Percentiles rank a stretch among this genome's conserved stretches.
Evolutionary conservation across 176 grass and related monocot species (phyloP).

Genomic region (Rhynchospora tenuis): DNA sequence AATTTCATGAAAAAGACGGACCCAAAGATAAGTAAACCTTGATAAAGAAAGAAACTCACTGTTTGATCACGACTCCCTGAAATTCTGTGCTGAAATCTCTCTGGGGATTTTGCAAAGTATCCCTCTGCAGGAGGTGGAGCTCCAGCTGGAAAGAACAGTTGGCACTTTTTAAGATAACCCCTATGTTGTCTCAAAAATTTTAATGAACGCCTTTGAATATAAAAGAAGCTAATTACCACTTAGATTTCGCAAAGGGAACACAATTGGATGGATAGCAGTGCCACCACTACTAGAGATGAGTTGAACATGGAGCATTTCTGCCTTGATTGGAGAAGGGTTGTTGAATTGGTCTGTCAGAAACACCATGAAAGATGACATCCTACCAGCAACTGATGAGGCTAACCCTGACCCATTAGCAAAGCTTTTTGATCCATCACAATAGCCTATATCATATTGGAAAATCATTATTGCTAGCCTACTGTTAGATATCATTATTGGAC

Average conservation of each 20-base stretch:
- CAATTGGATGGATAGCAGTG: constrained; percentile 12
- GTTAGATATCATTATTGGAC: too few species aligned
- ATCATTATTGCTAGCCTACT: background rate
- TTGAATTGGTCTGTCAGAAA: constrained; percentile 42
- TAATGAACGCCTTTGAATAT: background rate
- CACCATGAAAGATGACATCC: constrained; percentile 40
- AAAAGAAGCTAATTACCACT: constrained; percentile 33
- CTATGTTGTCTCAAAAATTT: background rate
- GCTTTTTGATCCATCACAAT: constrained; percentile 49
- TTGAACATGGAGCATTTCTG: constrained; percentile 27
- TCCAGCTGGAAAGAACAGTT: constrained; percentile 25
- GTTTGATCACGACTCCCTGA: constrained; percentile 9
- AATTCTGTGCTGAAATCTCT: background rate
- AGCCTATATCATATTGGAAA: constrained; percentile 43
- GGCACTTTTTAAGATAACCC: background rate
- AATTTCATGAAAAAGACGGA: background rate
- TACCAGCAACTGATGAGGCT: constrained; percentile 40
- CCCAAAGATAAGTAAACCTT: background rate
- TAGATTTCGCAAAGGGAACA: constrained; percentile 36
- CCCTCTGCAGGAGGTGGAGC: background rate
- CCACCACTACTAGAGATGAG: constrained; percentile 36
- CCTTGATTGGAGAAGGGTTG: constrained; percentile 43
- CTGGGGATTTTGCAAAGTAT: constrained; percentile 20
- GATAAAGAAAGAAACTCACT: background rate
- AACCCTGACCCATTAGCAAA: constrained; percentile 58